Conservation (phyloP, 106 monocot species). For the Narthecium ossifragum region DNA sequence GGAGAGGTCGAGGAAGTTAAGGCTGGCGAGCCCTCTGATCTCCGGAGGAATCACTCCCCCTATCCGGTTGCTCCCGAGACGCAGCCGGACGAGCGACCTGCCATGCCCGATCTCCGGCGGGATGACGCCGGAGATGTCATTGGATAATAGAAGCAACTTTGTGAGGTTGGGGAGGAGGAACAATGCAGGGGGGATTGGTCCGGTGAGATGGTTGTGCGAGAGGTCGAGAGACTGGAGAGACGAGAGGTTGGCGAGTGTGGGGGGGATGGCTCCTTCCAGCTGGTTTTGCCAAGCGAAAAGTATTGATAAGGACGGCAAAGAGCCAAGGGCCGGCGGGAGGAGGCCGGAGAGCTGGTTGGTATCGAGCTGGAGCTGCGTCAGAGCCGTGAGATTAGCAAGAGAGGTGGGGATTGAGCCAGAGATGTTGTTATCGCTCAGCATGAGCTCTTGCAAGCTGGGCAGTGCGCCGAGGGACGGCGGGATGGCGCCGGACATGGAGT, state of each 20-base stretch:
- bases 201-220: constrained; percentile 81
- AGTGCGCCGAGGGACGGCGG: constrained; percentile 53
- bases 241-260: constrained; percentile 36
- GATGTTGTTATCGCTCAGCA: constrained; percentile 91
- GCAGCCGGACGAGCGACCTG: constrained; percentile 59
- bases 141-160: constrained; percentile 69
- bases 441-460: constrained; percentile 44
- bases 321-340: constrained; percentile 63
- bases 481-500: constrained; percentile 85
- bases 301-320: constrained; percentile 40
- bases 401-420: constrained; percentile 77
- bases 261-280: constrained; percentile 78
- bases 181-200: constrained; percentile 62
- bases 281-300: constrained; percentile 90
- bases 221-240: constrained; percentile 72
- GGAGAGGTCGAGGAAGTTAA: constrained; percentile 78
- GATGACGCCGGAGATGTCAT: constrained; percentile 76
- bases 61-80: constrained; percentile 63
- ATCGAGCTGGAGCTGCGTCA: constrained; percentile 70
- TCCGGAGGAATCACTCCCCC: constrained; percentile 51
- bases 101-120: constrained; percentile 76
- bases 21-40: constrained; percentile 39
- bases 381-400: constrained; percentile 41
- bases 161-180: constrained; percentile 78
- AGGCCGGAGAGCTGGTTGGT: constrained; percentile 74